Base-by-base conservation (phyloP, 2,329 filamentous ascomycete genomes). In the Cytospora leucostoma region DNA sequence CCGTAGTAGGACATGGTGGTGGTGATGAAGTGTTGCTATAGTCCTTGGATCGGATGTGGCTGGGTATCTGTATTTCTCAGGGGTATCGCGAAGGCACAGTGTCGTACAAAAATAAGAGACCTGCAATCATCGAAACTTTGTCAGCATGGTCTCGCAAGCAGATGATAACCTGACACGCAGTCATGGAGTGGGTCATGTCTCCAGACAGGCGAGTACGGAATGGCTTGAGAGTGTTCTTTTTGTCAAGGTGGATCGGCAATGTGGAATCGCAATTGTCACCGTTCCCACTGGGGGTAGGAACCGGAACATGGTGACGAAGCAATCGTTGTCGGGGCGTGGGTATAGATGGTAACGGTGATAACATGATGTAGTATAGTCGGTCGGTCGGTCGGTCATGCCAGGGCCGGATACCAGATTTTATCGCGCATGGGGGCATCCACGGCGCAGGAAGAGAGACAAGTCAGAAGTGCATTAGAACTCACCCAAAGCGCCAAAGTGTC, bases 1-100 rank as follows among this genome's bases (percentile, higher is more conserved):
- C 71, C 70, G 69, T 72, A 72, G 63, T 72, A 72, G 44, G 71
- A 71, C 71, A 72, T 72, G 58, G 33, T 59, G 52, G 17, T 21
- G 40, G 71, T 72, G 55, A 38, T 59, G 47, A 27, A 27, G 27
- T 27, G 51, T 49, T 27, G 55, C 34, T 56, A 34, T 35, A 40
- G 52, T 21, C 10, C 35, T 56, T 33, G 49, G n/a, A 44, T 38
- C 53, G 49, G 7, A 27, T 12, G 32, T 7, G 44, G 56, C 27
- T n/a, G 53, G 55, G 38, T 19, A 59, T 35, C 27, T 56, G 53
- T 21, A 52, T 47, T 64, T 21, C 52, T 52, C 50, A 38, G 15
- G 59, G 37, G 33, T 56, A 57, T 58, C 54, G 57, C 55, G 54
- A 58, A 40, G 34, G 50, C 19, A 56, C 59, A 35, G 27, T 10